phyloP scores from a whole-genome alignment of 768 basidiomycete species.

The Cystobasidium onofrii region DNA sequence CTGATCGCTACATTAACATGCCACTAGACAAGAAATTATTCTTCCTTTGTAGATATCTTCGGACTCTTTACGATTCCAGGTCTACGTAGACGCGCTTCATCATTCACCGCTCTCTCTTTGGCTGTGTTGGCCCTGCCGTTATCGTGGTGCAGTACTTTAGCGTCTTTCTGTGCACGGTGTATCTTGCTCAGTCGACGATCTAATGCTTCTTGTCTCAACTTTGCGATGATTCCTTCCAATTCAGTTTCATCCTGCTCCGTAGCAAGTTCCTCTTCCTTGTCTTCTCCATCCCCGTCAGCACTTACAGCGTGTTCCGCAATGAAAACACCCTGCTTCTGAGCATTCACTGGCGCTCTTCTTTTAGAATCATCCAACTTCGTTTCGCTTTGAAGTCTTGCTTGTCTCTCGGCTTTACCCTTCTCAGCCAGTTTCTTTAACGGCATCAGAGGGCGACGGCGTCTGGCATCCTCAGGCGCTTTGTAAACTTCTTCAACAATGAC shows the following conservation, averaged over 20 bases:
- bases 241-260: neutral
- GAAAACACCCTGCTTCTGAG: neutral
- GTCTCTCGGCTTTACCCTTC: neutral
- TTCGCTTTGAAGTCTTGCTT: neutral
- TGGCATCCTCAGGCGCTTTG: neutral
- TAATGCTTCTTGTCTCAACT: neutral
- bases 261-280: neutral
- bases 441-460: neutral
- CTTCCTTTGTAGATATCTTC: neutral
- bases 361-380: neutral
- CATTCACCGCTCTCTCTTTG: neutral
- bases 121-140: neutral
- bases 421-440: neutral
- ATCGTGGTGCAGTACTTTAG: neutral
- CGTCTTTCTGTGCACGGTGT: neutral
- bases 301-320: neutral
- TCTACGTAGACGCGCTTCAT: neutral
- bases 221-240: neutral
- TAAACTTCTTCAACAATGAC: neutral
- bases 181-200: conserved; percentile 1
- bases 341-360: too few relatives aligned
- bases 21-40: neutral
- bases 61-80: neutral
- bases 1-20: too few relatives aligned
- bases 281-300: neutral